Evolutionary conservation across 163 green algal genomes (phyloP).

Genomic region (Chlamydomonas reinhardtii): DNA sequence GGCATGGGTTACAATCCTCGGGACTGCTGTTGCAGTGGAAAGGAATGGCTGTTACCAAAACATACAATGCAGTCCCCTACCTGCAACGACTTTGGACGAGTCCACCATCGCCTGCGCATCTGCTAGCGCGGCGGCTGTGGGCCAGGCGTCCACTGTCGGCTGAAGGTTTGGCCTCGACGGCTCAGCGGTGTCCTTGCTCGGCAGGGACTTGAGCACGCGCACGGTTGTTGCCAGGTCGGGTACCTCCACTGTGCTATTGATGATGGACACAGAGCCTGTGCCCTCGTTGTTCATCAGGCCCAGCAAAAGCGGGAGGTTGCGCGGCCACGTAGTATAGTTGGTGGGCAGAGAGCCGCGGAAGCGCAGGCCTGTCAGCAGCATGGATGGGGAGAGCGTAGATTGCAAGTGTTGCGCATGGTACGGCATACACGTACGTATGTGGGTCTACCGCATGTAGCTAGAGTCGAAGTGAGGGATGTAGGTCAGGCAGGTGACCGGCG

Average conservation of each 20-base stretch:
- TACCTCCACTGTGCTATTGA: conserved; percentile 8
- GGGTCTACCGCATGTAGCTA: no score
- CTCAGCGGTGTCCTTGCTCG: background rate
- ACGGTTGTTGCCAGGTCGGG: background rate
- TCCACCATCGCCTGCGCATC: background rate
- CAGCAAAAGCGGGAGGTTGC: conserved; percentile 8
- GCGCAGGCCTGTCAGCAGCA: background rate
- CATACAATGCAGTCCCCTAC: no score
- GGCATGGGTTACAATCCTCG: no score
- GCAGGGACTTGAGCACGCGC: background rate
- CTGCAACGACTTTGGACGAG: no score
- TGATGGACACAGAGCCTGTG: background rate
- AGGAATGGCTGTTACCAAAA: no score
- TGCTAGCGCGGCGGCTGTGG: background rate
- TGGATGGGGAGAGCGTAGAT: no score
- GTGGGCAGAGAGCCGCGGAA: background rate
- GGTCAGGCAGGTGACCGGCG: no score
- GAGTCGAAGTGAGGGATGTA: no score
- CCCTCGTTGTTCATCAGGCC: background rate
- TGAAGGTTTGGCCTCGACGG: conserved; percentile 20
- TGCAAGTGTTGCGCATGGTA: no score
- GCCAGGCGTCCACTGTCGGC: background rate
- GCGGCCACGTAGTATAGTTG: conserved; percentile 30
- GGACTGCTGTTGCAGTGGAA: no score
- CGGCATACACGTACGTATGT: no score